phyloP scores from a whole-genome alignment of 1,284 basidiomycete genomes.

The Papiliotrema laurentii region DNA sequence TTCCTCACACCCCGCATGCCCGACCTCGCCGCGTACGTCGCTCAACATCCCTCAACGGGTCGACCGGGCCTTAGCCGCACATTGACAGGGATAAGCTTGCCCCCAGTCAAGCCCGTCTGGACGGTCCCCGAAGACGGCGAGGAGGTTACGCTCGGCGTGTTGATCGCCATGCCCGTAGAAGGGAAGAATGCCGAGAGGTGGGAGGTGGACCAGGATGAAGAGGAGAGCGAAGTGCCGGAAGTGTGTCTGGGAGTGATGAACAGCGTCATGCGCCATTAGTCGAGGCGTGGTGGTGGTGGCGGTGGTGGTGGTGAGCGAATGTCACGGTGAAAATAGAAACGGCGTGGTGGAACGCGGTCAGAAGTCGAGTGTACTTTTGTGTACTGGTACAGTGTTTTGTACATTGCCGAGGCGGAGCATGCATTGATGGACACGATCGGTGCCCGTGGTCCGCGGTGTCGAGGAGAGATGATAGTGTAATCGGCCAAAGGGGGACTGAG shows the following conservation, averaged over 20 bases:
- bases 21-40: background rate
- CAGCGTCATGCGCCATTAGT: no score
- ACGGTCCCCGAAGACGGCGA: slow-evolving; percentile 16
- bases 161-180: slow-evolving; percentile 37
- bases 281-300: no score
- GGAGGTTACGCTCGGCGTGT: slow-evolving; percentile 34
- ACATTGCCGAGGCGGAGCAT: no score
- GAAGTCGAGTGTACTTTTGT: no score
- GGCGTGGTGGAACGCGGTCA: no score
- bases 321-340: no score
- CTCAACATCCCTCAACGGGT: background rate
- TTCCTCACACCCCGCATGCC: slow-evolving; percentile 12
- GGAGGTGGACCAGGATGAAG: slow-evolving; percentile 13
- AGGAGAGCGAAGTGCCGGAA: slow-evolving; percentile 30
- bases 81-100: slow-evolving; percentile 4
- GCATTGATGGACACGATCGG: no score
- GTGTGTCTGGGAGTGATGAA: slow-evolving; percentile 36
- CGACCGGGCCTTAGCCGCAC: background rate
- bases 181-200: slow-evolving; percentile 15
- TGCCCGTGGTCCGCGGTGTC: no score
- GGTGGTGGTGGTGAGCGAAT: no score
- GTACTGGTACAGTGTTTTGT: no score
- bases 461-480: no score
- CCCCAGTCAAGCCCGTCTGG: slow-evolving; percentile 6
- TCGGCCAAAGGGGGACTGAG: no score